Percentiles rank a stretch among this genome's conserved stretches.
These are phyloP conservation scores for Suillus plorans DNA, from an alignment of 768 basidiomycete species.

Conservation along the genomic window DNA sequence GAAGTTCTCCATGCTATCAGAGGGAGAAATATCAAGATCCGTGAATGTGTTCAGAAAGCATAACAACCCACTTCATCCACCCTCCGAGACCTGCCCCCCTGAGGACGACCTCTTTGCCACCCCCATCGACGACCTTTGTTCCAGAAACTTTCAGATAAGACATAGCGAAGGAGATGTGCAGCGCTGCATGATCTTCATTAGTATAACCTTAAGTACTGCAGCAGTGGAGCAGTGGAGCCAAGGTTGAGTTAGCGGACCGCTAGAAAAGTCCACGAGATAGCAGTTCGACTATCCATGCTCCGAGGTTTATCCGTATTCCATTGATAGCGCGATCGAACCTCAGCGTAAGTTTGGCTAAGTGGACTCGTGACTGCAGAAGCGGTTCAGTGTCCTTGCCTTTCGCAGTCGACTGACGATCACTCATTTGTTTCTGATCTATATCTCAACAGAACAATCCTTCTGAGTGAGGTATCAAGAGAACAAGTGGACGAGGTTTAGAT, in stretches of 20 bases:
- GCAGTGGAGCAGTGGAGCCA: slow-evolving; percentile 3
- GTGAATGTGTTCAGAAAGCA: not conserved
- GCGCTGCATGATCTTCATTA: not conserved
- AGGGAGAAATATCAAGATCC: slow-evolving; percentile 8
- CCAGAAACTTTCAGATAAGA: slow-evolving; percentile 53
- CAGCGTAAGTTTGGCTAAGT: not conserved
- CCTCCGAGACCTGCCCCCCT: slow-evolving; percentile 79
- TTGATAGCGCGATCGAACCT: not conserved
- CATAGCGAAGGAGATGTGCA: slow-evolving; percentile 13
- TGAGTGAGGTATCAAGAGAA: slow-evolving; percentile 9
- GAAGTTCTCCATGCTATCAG: slow-evolving; percentile 71
- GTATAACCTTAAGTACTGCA: not conserved
- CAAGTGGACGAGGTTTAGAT: slow-evolving; percentile 16
- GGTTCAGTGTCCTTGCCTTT: not conserved
- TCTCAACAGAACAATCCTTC: slow-evolving; percentile 23
- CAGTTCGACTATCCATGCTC: not conserved
- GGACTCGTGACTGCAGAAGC: not conserved
- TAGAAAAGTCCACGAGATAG: slow-evolving; percentile 4
- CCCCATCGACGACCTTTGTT: slow-evolving; percentile 57
- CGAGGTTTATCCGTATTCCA: slow-evolving; percentile 17
- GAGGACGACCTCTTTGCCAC: slow-evolving; percentile 57
- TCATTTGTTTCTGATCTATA: slow-evolving; percentile 5
- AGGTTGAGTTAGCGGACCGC: slow-evolving; percentile 4
- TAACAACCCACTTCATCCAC: slow-evolving; percentile 76
- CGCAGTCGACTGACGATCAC: not conserved